Percentiles rank a stretch among this genome's conserved stretches.
These are phyloP conservation scores for Salpingoeca rosetta DNA, from an alignment of 78 protist species.

Conservation along the genomic window DNA sequence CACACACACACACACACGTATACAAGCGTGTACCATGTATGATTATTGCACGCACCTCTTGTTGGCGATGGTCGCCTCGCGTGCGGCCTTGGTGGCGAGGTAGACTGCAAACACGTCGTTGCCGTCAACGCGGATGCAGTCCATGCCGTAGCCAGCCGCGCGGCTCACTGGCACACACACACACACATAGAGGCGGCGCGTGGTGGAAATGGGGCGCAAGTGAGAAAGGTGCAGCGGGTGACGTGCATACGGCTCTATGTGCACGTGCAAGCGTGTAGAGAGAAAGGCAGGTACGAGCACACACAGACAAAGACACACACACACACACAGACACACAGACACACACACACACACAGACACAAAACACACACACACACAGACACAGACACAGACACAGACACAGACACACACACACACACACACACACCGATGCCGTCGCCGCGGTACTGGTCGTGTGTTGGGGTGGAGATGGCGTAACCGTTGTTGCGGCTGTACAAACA, in stretches of 20 bases:
- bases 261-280: neutral
- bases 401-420: too few species aligned
- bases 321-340: neutral
- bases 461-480: constrained; percentile 92
- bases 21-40: too few species aligned
- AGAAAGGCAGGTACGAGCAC: too few species aligned
- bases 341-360: neutral
- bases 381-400: too few species aligned
- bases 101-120: constrained; percentile 88
- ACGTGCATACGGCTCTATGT: neutral
- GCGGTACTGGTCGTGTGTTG: constrained; percentile 83
- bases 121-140: constrained; percentile 86
- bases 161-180: constrained; percentile 37
- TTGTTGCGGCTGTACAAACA: constrained; percentile 73
- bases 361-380: neutral
- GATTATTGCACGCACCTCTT: too few species aligned
- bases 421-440: constrained; percentile 68
- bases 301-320: neutral
- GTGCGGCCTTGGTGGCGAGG: constrained; percentile 65
- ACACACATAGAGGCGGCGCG: neutral
- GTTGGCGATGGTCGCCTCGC: constrained; percentile 43
- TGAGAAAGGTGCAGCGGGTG: too few species aligned
- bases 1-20: too few species aligned
- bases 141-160: constrained; percentile 78
- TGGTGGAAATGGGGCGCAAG: too few species aligned